Percentiles rank a stretch among this genome's conserved stretches.
These are phyloP conservation scores for Rhynchospora breviuscula DNA, from an alignment of 176 grass and related monocot species.

Conservation along the genomic window DNA sequence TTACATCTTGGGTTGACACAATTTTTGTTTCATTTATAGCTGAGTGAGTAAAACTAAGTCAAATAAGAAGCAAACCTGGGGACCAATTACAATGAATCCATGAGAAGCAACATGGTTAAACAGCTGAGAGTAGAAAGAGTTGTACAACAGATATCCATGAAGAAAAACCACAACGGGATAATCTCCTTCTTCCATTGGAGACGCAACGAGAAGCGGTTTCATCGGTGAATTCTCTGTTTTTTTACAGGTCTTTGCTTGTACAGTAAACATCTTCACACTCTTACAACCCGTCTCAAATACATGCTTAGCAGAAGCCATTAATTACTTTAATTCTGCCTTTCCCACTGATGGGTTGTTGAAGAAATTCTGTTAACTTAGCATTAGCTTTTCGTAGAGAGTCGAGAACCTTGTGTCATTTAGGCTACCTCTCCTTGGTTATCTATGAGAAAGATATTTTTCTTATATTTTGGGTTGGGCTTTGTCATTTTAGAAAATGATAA, in stretches of 20 bases:
- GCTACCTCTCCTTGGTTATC: slow-evolving; percentile 1
- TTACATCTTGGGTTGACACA: neutral
- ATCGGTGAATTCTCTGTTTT: slow-evolving; percentile 28
- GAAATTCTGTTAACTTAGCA: neutral
- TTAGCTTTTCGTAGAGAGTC: neutral
- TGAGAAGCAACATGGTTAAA: slow-evolving; percentile 69
- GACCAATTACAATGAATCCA: slow-evolving; percentile 59
- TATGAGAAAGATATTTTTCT: slow-evolving; percentile 21
- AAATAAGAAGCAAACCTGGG: slow-evolving; percentile 44
- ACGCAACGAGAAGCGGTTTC: slow-evolving; percentile 55
- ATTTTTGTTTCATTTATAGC: too few species aligned
- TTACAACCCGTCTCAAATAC: slow-evolving; percentile 14
- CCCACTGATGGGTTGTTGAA: neutral
- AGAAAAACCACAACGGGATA: slow-evolving; percentile 77
- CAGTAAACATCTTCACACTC: slow-evolving; percentile 16
- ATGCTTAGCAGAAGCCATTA: slow-evolving; percentile 3
- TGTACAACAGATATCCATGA: slow-evolving; percentile 60
- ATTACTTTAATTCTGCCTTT: neutral
- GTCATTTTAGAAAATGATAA: neutral
- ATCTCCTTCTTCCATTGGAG: slow-evolving; percentile 48
- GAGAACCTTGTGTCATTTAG: neutral
- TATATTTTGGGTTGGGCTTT: neutral
- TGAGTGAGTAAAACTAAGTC: neutral
- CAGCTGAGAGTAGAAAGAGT: slow-evolving; percentile 92
- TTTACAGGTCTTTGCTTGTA: neutral